Evolutionary conservation across 78 protist species (phyloP).

Genomic region (Dictyostelium capitatum): DNA sequence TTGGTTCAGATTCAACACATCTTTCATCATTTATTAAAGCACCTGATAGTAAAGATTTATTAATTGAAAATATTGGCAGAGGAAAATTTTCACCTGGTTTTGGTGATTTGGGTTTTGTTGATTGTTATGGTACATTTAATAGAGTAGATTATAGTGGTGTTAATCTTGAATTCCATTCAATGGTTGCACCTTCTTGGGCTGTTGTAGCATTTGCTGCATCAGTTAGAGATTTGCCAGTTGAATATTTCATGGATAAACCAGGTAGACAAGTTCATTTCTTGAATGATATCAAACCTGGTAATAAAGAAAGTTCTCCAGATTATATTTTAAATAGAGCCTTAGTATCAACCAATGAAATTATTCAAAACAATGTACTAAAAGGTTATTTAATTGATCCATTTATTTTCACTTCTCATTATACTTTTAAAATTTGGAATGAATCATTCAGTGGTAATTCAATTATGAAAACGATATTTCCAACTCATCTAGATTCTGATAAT

Average conservation of each 20-base stretch:
- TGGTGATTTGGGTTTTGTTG: neutral
- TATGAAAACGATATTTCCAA: too few relatives aligned
- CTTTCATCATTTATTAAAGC: neutral
- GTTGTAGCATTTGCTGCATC: neutral
- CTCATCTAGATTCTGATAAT: too few relatives aligned
- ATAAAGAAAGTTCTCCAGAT: neutral
- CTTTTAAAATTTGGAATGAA: conserved; percentile 2
- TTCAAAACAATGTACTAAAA: neutral
- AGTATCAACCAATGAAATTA: neutral
- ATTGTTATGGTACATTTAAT: neutral
- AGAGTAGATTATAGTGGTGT: neutral
- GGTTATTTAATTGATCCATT: neutral
- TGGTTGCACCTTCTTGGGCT: neutral
- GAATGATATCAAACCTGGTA: too few relatives aligned
- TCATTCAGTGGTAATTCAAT: neutral
- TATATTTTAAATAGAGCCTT: neutral
- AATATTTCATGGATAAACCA: too few relatives aligned
- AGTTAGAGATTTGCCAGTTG: neutral
- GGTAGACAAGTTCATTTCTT: too few relatives aligned
- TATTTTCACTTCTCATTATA: neutral
- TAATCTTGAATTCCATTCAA: neutral
- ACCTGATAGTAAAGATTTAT: neutral
- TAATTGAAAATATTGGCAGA: neutral
- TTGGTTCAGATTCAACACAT: conserved; percentile 20
- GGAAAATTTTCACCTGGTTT: neutral